A percentile compares a stretch with the other conserved stretches of the same genome.
Evolutionary conservation across 1,284 basidiomycete genomes (phyloP).

Genomic region (Leccinum subrobustum): DNA sequence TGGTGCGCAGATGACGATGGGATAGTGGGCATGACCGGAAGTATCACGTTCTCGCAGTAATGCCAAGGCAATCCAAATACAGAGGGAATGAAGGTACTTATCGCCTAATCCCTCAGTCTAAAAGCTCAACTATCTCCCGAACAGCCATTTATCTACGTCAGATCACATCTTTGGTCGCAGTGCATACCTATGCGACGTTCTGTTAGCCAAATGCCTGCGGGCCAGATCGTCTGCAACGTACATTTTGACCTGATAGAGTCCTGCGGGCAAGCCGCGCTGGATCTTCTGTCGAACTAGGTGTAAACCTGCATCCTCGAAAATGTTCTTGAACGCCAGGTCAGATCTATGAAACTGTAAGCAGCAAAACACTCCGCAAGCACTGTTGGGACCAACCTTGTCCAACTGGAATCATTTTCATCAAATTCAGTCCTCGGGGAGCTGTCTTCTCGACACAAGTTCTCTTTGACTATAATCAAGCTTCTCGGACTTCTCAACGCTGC

Average conservation of each 20-base stretch:
- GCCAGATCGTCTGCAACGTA: slow-evolving; percentile 38
- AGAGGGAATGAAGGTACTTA: background rate
- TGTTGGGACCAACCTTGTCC: slow-evolving; percentile 62
- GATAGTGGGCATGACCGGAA: slow-evolving; percentile 73
- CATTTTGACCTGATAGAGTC: slow-evolving; percentile 84
- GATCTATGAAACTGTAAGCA: slow-evolving; percentile 55
- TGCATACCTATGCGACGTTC: slow-evolving; percentile 51
- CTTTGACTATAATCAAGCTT: slow-evolving; percentile 83
- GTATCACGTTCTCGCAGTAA: slow-evolving; percentile 30
- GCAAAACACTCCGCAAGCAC: background rate
- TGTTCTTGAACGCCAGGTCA: slow-evolving; percentile 75
- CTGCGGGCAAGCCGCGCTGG: slow-evolving; percentile 78
- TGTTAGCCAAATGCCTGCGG: slow-evolving; percentile 3
- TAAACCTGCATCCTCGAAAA: slow-evolving; percentile 72
- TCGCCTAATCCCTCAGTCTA: background rate
- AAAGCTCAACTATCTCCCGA: background rate
- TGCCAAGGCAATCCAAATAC: background rate
- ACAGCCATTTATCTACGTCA: background rate
- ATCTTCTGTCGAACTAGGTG: slow-evolving; percentile 66
- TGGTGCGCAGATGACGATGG: slow-evolving; percentile 60
- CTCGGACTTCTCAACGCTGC: slow-evolving; percentile 49
- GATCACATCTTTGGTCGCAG: slow-evolving; percentile 29
- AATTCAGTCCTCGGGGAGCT: slow-evolving; percentile 65
- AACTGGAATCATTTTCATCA: slow-evolving; percentile 85
- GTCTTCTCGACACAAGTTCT: slow-evolving; percentile 78